Conservation (phyloP, 2,329 filamentous ascomycete genomes). For the Chrysosporium keratinophilum region DNA sequence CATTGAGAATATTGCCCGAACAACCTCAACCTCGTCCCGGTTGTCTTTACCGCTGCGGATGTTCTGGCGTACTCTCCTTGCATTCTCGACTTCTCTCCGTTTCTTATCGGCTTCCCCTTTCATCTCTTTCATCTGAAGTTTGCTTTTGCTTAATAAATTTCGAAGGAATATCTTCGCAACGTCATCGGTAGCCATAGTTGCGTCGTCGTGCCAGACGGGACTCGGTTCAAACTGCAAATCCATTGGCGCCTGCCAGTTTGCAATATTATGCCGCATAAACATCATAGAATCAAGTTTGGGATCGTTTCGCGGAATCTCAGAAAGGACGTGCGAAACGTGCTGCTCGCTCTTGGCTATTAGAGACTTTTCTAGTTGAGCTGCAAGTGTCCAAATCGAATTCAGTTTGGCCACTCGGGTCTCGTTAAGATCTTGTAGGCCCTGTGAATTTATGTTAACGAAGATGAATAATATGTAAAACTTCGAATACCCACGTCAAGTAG, state of each 20-base stretch:
- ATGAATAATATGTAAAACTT: not conserved
- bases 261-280: conserved; percentile 89
- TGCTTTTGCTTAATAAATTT: conserved; percentile 85
- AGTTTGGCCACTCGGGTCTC: conserved; percentile 77
- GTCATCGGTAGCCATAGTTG: conserved; percentile 74
- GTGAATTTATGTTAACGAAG: conserved; percentile 17
- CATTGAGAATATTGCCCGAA: conserved; percentile 69
- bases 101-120: conserved; percentile 78
- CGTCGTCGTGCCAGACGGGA: conserved; percentile 94
- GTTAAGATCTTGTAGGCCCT: conserved; percentile 75
- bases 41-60: conserved; percentile 78
- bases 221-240: conserved; percentile 87
- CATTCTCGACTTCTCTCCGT: conserved; percentile 68
- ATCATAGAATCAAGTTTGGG: conserved; percentile 92
- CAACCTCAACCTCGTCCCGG: conserved; percentile 75
- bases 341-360: conserved; percentile 64
- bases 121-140: conserved; percentile 68
- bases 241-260: conserved; percentile 67
- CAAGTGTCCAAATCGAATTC: conserved; percentile 75
- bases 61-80: conserved; percentile 61
- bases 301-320: conserved; percentile 77
- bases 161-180: conserved; percentile 79
- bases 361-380: conserved; percentile 67
- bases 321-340: conserved; percentile 60
- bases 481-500: conserved; percentile 62